Evolutionary conservation across 176 grass and related monocot species (phyloP).

Genomic region (Eremochloa ophiuroides): DNA sequence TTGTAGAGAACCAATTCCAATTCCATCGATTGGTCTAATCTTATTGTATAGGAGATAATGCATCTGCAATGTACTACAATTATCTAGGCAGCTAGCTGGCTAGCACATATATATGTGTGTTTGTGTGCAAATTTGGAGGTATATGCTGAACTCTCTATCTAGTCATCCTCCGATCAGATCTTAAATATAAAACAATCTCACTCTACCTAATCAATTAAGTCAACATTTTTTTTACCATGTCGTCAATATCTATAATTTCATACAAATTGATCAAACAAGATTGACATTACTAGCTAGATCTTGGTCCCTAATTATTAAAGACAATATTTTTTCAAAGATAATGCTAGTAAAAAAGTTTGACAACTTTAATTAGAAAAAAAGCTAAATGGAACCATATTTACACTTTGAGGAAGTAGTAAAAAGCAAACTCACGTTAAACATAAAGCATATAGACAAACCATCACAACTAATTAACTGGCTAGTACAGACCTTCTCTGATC

Average conservation of each 20-base stretch:
- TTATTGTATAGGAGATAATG: neutral
- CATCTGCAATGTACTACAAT: neutral
- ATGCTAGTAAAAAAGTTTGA: no score
- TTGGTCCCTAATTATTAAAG: neutral
- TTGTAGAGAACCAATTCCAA: conserved; percentile 11
- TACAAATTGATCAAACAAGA: neutral
- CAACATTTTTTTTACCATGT: neutral
- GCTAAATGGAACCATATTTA: no score
- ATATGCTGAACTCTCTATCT: neutral
- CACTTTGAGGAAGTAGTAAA: neutral
- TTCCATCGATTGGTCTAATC: neutral
- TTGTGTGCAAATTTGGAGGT: neutral
- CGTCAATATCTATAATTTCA: neutral
- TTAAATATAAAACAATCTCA: neutral
- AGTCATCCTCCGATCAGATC: neutral
- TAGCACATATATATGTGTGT: neutral
- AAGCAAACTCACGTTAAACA: neutral
- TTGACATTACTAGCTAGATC: neutral
- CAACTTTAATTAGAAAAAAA: no score
- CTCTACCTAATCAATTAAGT: neutral
- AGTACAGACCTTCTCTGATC: neutral
- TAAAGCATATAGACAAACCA: neutral
- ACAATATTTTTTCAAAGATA: no score
- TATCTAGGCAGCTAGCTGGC: neutral
- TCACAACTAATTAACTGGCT: no score